Evolutionary conservation across 768 basidiomycete species (phyloP), one percentile per base, ranked within the genome.

Genomic region (Sutorius australiensis): DNA sequence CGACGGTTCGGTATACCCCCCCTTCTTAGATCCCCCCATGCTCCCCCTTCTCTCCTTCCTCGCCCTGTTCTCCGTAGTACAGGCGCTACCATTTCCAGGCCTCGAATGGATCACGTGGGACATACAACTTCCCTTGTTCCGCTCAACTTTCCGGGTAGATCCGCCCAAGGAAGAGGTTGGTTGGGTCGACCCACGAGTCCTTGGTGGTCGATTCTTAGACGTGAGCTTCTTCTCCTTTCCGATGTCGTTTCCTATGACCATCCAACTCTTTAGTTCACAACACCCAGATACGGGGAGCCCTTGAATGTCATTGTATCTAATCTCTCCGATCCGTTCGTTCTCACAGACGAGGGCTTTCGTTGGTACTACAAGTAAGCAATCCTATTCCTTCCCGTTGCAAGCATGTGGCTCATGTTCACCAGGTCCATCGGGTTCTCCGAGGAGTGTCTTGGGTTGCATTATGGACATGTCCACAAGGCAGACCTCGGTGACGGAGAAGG

Each of bases 401-500:
- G n/a, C 16, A 33, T 24, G 14, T 48, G 14, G 39, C 48, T 49
- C n/a, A 57, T 13, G 3, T 50, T 24, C 13, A 39, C 19, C 54
- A 88, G 84, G 66, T 90, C 90, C 9, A 78, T 92, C 32, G 92
- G 90, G 2, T 92, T 88, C 66, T 86, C 88, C 8, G 79, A 80
- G 57, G 92, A 93, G 67, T 94, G 92, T 63, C 67, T 93, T 6
- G 89, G 90, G 3, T 66, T 93, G 51, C 89, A 92, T 65, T 77
- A 80, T 38, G 92, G 92, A 27, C 70, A 81, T 54, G 73, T 85
- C 32, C 92, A 94, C 64, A 75, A 82, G 43, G 92, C 92, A 13
- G 76, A 94, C 66, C 79, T 94, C 8, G 92, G 92, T 27, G 92
- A 94, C 61, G 92, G 91, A 1, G 81, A 86, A 48, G 83, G 83